Conservation (phyloP, 2,329 filamentous ascomycete species). For the Colletotrichum coccodes region DNA sequence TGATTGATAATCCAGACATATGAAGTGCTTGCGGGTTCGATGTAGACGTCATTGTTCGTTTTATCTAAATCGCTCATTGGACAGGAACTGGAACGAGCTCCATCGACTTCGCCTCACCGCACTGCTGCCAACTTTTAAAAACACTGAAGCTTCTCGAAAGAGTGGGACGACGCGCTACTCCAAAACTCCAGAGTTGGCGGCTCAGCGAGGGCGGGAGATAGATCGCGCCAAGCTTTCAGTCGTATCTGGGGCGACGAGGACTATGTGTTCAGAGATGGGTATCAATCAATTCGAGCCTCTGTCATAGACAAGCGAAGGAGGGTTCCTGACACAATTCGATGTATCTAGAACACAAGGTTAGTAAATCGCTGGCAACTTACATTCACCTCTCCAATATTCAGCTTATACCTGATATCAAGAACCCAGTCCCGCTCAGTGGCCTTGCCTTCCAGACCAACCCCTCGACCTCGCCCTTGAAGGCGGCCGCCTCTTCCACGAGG, state of each 20-base stretch:
- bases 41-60: not conserved
- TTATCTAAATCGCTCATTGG: not conserved
- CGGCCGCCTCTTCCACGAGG: constrained; percentile 49
- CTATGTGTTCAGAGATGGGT: not conserved
- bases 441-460: constrained; percentile 46
- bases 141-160: not conserved
- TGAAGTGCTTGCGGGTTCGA: not conserved
- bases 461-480: constrained; percentile 41
- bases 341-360: not conserved
- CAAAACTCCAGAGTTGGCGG: not conserved
- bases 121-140: not conserved
- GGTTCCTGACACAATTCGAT: not conserved
- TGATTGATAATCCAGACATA: not conserved
- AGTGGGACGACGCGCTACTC: not conserved
- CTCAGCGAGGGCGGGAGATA: not conserved
- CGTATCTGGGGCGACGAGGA: not conserved
- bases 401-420: constrained; percentile 41
- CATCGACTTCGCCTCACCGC: not conserved
- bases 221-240: not conserved
- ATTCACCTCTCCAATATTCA: constrained; percentile 35
- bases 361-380: not conserved
- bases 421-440: constrained; percentile 47
- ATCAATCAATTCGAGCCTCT: not conserved
- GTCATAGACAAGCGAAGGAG: not conserved
- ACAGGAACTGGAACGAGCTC: not conserved